Base-by-base conservation (phyloP, 352 stramenopile genomes). In the Sclerospora graminicola region DNA sequence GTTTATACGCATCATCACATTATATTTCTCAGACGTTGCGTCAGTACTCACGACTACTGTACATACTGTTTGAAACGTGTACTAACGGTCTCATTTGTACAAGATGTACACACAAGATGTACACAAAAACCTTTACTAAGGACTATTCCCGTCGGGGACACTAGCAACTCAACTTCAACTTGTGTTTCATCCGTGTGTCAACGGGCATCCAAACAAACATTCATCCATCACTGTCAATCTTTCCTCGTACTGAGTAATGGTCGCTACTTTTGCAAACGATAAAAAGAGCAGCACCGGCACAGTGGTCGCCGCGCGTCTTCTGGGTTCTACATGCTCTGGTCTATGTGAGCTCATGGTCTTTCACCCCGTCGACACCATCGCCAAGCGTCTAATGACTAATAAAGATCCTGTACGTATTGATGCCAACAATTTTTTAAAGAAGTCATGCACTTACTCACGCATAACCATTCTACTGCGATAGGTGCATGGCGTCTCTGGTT, bases 371-470 rank as follows among this genome's bases (percentile, higher is more conserved):
- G 89, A 97, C 63, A 97, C 91, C 18, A 73, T 97, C 19, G 89
- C 91, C 38, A 97, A 97, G 68, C 88, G 89, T 24, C 63, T 97
- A 26, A 97, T 97, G 89, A 95, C 79, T 49, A 94, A 94, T 73
- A 86, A 84, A 47, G 73, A 84, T 36, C 35, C 52, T 8, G 58
- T 70, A 26, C 30, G 69, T 60, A 5, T 16, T 9, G 14, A 4
- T 21, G 8, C 19, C 13, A 26, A 26, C 21, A 6, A 26, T 7
- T 7, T 6, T 6, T 26, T 26, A 11, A 40, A 6, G 5, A 40
- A 15, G n/a, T 27, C 18, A 38, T 13, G 14, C 2, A 19, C 1
- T 28, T 24, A 19, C 8, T 30, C 19, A 30, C 8, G 14, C 8
- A 14, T 2, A 16, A 7, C 3, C n/a, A n/a, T 6, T 41, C 8